Conservation (phyloP, 169 alveolate genomes). For the Plasmodium vivax region DNA sequence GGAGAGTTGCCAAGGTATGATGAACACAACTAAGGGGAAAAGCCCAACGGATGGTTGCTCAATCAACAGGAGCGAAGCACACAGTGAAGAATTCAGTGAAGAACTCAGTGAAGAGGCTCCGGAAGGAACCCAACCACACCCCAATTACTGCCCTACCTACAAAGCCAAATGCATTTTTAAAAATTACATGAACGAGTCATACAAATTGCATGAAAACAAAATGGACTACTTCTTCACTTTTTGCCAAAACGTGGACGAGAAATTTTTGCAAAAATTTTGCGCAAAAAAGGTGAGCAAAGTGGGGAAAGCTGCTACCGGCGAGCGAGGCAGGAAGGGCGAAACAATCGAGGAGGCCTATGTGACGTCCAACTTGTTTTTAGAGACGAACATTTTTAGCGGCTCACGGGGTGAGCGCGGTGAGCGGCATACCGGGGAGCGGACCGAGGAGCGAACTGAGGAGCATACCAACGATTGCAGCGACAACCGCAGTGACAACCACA, state of each 20-base stretch:
- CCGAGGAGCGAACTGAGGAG: background rate
- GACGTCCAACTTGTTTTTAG: slow-evolving; percentile 47
- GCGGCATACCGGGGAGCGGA: background rate
- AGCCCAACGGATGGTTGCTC: background rate
- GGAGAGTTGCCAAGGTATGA: background rate
- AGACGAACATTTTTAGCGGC: slow-evolving; percentile 41
- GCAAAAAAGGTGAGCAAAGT: slow-evolving; percentile 7
- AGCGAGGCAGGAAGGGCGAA: slow-evolving; percentile 1
- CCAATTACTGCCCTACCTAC: background rate
- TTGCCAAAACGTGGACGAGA: slow-evolving; percentile 53
- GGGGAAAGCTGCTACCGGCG: background rate
- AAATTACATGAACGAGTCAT: slow-evolving; percentile 28
- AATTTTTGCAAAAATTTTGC: slow-evolving; percentile 26
- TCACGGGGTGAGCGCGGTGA: background rate
- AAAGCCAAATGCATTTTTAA: slow-evolving; percentile 5
- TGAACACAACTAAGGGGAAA: background rate
- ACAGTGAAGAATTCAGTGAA: background rate
- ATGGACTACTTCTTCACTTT: slow-evolving; percentile 68
- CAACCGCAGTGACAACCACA: too few species aligned
- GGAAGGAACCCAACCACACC: background rate
- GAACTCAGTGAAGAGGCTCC: background rate
- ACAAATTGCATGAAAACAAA: slow-evolving; percentile 40
- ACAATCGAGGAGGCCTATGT: slow-evolving; percentile 49
- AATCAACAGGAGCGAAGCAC: background rate
- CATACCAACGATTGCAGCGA: background rate